These are phyloP conservation scores for Colletotrichum brevisporum DNA, from an alignment of 2,329 filamentous ascomycete species.

Conservation along the genomic window DNA sequence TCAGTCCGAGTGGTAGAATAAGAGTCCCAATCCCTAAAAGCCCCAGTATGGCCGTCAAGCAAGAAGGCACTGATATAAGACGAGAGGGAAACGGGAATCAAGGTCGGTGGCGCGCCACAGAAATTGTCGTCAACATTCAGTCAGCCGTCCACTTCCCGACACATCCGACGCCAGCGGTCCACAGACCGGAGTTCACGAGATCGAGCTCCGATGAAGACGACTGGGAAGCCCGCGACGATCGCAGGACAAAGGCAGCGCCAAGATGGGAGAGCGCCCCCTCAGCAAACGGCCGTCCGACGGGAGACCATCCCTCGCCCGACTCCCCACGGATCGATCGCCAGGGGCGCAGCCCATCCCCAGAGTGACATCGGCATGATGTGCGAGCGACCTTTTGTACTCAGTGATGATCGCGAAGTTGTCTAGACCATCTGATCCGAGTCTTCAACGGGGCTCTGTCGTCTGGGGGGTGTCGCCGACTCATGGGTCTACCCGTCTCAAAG, in stretches of 20 bases:
- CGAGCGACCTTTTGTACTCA: neutral
- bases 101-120: neutral
- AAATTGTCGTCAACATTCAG: neutral
- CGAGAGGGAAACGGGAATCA: neutral
- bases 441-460: neutral
- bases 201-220: neutral
- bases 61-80: too few relatives aligned
- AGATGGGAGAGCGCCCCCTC: neutral
- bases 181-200: neutral
- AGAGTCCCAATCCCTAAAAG: too few relatives aligned
- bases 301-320: neutral
- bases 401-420: neutral
- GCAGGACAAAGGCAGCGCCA: neutral
- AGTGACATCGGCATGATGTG: constrained; percentile 14
- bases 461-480: neutral
- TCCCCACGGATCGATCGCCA: constrained; percentile 17
- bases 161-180: neutral
- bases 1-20: too few relatives aligned
- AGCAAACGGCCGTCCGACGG: neutral
- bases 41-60: too few relatives aligned
- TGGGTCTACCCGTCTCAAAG: neutral
- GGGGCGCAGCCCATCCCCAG: neutral
- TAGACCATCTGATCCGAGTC: neutral
- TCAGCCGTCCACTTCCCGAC: neutral
- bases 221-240: neutral